Evolutionary conservation across 306 rosid genomes (phyloP), one percentile per base, ranked within the genome.

Genomic region (Quercus bicolor): DNA sequence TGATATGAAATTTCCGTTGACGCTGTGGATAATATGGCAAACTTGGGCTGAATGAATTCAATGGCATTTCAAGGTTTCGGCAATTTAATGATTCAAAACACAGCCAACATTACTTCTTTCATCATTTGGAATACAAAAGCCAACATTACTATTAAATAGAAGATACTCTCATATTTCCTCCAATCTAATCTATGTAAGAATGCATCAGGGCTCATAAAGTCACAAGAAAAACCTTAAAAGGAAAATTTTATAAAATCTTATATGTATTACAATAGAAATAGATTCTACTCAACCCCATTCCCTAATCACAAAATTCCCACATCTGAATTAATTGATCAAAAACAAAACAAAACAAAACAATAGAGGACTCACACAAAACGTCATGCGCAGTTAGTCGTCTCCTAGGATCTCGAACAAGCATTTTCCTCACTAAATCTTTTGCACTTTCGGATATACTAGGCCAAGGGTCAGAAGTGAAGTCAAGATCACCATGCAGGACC

Each of bases 401-500:
- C 82, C 78, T 86, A 52, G 99, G 97, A 81, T 96, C 96, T 15
- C 99, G 98, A 64, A 89, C 79, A 82, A 96, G 99, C 98, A 96
- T 96, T 89, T 80, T 91, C 79, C 93, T 83, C 15, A 96, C 99
- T 86, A 96, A 90, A 87, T 96, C 97, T 83, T 93, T 96, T 74
- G 99, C 98, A 86, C 97, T 90, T 56, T 96, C 97, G 23, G 99
- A 93, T 81, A 96, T 93, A 79, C 75, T 85, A 51, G 98, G 99
- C 99, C 99, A 96, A 48, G 99, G 99, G 5, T 91, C 98, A 33
- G 99, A 89, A 65, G 84, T 24, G 81, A 96, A 96, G 84, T 96
- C 98, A 29, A 96, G 96, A 52, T 96, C 96, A 31, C 98, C 99
- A 68, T 61, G 90, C 84, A 96, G 69, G 84, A 96, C 97, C 88